These are phyloP conservation scores for Adansonia madagascariensis DNA, from an alignment of 441 rosid genomes.

Conservation along the genomic window DNA sequence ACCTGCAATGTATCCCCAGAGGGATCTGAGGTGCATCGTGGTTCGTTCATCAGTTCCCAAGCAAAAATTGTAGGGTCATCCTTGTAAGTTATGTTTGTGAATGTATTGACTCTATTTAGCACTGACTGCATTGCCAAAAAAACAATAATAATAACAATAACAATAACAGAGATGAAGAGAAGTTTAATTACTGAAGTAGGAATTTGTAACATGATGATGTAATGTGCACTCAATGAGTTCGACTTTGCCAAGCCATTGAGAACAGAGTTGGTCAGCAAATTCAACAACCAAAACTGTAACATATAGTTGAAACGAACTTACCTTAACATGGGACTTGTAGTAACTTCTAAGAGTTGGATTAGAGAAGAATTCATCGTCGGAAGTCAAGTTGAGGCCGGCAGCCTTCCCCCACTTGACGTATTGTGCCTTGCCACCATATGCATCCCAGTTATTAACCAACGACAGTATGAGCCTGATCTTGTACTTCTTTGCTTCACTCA, in stretches of 20 bases:
- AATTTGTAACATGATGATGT: not conserved
- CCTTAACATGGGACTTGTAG: slow-evolving; percentile 86
- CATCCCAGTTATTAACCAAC: slow-evolving; percentile 82
- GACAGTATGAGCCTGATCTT: slow-evolving; percentile 89
- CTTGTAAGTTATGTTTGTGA: slow-evolving; percentile 69
- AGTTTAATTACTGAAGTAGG: not conserved
- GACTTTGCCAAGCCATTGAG: not conserved
- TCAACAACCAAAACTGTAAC: not conserved
- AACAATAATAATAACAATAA: not conserved
- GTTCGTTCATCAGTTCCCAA: slow-evolving; percentile 82
- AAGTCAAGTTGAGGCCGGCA: slow-evolving; percentile 82
- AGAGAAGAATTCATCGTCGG: slow-evolving; percentile 88
- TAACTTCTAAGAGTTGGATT: slow-evolving; percentile 71
- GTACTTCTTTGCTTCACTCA: slow-evolving; percentile 82
- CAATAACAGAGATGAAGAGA: not conserved
- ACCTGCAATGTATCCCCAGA: slow-evolving; percentile 66
- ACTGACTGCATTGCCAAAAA: slow-evolving; percentile 50
- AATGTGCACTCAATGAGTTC: not conserved
- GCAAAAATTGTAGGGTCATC: slow-evolving; percentile 74
- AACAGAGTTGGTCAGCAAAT: not conserved
- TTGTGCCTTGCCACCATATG: slow-evolving; percentile 86
- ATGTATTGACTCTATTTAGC: slow-evolving; percentile 68
- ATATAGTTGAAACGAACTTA: slow-evolving; percentile 22
- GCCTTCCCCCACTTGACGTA: slow-evolving; percentile 95
- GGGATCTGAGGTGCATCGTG: slow-evolving; percentile 75